Conservation (phyloP, 768 basidiomycete genomes). For the Gymnopilus dilepis region DNA sequence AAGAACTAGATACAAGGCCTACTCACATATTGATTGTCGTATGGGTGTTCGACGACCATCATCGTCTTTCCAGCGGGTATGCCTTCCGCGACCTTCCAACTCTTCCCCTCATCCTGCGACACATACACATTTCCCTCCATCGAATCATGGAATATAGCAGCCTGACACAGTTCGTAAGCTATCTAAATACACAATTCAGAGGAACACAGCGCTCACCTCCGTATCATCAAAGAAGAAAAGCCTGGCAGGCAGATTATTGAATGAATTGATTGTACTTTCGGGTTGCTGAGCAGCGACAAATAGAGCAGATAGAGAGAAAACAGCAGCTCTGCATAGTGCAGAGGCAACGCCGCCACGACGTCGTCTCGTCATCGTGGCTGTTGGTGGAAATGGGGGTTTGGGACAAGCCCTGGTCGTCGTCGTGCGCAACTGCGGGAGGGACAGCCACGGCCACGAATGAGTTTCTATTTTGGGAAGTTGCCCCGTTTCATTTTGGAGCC, state of each 20-base stretch:
- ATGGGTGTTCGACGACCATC: constrained; percentile 88
- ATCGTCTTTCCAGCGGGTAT: constrained; percentile 62
- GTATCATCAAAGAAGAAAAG: constrained; percentile 96
- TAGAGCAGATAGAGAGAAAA: constrained; percentile 21
- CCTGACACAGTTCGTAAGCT: constrained; percentile 32
- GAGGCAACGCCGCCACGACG: constrained; percentile 17
- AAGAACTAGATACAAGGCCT: background rate
- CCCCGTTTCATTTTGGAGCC: constrained; percentile 1
- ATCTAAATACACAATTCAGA: background rate
- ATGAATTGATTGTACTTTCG: constrained; percentile 52
- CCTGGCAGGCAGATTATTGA: constrained; percentile 74
- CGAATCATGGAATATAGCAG: constrained; percentile 83
- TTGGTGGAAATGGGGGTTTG: constrained; percentile 24
- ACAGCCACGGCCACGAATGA: constrained; percentile 3
- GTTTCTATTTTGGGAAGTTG: constrained; percentile 4
- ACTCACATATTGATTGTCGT: constrained; percentile 75
- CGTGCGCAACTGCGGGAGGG: constrained; percentile 16
- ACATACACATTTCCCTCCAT: constrained; percentile 71
- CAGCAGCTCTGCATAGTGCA: constrained; percentile 19
- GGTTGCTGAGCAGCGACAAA: constrained; percentile 42
- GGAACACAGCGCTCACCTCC: constrained; percentile 49
- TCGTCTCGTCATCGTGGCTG: constrained; percentile 20
- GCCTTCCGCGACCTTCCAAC: constrained; percentile 54
- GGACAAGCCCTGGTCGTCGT: constrained; percentile 23
- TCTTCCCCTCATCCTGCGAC: constrained; percentile 88